Conservation (phyloP, 2,329 filamentous ascomycete genomes). For the Diaporthe sp. region DNA sequence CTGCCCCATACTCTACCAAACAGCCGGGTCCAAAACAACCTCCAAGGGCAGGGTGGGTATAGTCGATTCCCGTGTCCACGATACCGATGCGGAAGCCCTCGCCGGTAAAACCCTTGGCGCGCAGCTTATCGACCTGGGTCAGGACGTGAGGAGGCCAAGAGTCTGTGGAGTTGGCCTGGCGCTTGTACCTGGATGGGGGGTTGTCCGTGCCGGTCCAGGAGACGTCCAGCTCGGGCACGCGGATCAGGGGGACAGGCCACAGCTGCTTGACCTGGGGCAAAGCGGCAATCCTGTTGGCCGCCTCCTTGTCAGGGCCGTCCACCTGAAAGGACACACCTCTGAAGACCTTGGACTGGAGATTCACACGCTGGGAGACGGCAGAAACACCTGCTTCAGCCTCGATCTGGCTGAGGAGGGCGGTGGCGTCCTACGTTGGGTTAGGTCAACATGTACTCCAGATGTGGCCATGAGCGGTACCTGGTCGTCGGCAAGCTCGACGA, state of each 20-base stretch:
- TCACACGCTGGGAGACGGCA: conserved; percentile 35
- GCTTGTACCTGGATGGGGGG: conserved; percentile 15
- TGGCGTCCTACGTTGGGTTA: conserved; percentile 25
- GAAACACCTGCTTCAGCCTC: conserved; percentile 30
- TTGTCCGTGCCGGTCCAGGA: conserved; percentile 7
- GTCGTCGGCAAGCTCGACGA: conserved; percentile 40
- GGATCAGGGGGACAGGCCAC: conserved; percentile 43
- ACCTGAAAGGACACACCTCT: conserved; percentile 38
- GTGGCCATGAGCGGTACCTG: conserved; percentile 5
- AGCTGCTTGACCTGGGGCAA: conserved; percentile 42
- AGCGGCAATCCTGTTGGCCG: conserved; percentile 38
- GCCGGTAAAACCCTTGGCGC: conserved; percentile 54
- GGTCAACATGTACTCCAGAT: background rate
- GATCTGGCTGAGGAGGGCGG: conserved; percentile 36
- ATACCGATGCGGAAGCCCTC: conserved; percentile 56
- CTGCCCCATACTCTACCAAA: conserved; percentile 58
- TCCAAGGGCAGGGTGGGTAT: conserved; percentile 61
- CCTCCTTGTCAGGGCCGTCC: conserved; percentile 23
- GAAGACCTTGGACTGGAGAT: conserved; percentile 39
- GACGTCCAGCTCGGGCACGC: conserved; percentile 22
- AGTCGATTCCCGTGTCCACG: conserved; percentile 57
- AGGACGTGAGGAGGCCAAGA: conserved; percentile 43
- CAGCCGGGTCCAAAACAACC: conserved; percentile 62
- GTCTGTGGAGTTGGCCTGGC: conserved; percentile 28
- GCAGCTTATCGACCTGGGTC: conserved; percentile 53